phyloP scores from a whole-genome alignment of 305 asterid genomes.

The Solanum hybrid region DNA sequence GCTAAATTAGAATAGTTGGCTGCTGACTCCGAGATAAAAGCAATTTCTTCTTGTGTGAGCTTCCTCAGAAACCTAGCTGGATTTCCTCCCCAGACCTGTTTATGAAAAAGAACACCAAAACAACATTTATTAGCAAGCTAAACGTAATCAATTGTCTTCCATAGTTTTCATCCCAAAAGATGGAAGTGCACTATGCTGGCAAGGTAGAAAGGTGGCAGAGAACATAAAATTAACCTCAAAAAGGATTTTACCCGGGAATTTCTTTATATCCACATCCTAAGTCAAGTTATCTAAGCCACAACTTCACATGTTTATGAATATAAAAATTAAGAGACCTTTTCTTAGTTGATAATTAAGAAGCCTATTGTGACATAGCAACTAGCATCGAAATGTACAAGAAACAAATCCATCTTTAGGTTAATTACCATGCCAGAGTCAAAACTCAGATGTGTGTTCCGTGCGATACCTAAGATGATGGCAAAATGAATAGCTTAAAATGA shows the following conservation, averaged over 20 bases:
- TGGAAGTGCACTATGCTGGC: background rate
- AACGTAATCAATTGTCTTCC: background rate
- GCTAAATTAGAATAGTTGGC: slow-evolving; percentile 67
- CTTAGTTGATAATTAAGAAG: background rate
- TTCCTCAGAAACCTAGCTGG: slow-evolving; percentile 92
- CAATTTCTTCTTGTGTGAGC: slow-evolving; percentile 76
- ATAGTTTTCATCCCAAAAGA: background rate
- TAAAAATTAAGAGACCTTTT: background rate
- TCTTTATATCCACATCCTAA: background rate
- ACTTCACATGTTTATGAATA: background rate
- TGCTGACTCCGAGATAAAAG: slow-evolving; percentile 83
- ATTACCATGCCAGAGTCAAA: background rate
- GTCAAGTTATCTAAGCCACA: background rate
- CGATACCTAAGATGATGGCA: background rate
- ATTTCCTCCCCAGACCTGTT: slow-evolving; percentile 94
- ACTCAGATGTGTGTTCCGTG: background rate
- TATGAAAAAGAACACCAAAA: background rate
- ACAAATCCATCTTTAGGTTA: background rate
- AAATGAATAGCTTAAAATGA: background rate
- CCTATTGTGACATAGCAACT: background rate
- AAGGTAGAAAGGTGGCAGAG: background rate
- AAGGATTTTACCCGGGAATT: background rate
- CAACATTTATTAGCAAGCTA: background rate
- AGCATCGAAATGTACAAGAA: background rate
- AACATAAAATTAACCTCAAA: background rate